phyloP scores from a whole-genome alignment of 257 asterid species.

The Scutellaria baicalensis region DNA sequence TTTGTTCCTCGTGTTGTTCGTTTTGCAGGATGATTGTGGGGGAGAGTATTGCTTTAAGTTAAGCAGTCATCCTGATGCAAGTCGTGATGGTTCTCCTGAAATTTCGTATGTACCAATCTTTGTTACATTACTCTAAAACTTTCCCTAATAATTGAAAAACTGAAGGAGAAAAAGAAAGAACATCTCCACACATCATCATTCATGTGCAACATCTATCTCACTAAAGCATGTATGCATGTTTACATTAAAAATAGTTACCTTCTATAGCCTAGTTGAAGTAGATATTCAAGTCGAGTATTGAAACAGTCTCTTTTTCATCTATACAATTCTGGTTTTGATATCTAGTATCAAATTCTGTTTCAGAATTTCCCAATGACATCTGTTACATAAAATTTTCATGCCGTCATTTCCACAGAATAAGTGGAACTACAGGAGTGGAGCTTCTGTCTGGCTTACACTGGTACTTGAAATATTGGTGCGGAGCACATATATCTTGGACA shows the following conservation, averaged over 20 bases:
- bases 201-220: not conserved
- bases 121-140: not conserved
- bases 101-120: constrained; percentile 44
- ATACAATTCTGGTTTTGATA: not conserved
- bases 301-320: not conserved
- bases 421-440: constrained; percentile 80
- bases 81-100: constrained; percentile 41
- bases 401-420: constrained; percentile 40
- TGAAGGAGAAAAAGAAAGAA: not conserved
- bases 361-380: not conserved
- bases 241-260: not conserved
- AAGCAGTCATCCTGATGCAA: constrained; percentile 41
- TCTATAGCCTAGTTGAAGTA: not conserved
- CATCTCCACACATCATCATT: not conserved
- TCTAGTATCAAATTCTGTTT: not conserved
- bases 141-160: not conserved
- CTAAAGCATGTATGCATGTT: not conserved
- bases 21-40: constrained; percentile 52
- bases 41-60: constrained; percentile 64
- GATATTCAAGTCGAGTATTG: not conserved
- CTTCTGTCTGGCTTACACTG: constrained; percentile 76
- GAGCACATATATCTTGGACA: constrained; percentile 77
- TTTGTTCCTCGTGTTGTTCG: not conserved
- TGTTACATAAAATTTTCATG: too few relatives aligned
- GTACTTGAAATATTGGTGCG: constrained; percentile 77